Percentiles rank a stretch among this genome's conserved stretches.
Evolutionary conservation across 305 asterid species (phyloP).

Genomic region (Vinca major): DNA sequence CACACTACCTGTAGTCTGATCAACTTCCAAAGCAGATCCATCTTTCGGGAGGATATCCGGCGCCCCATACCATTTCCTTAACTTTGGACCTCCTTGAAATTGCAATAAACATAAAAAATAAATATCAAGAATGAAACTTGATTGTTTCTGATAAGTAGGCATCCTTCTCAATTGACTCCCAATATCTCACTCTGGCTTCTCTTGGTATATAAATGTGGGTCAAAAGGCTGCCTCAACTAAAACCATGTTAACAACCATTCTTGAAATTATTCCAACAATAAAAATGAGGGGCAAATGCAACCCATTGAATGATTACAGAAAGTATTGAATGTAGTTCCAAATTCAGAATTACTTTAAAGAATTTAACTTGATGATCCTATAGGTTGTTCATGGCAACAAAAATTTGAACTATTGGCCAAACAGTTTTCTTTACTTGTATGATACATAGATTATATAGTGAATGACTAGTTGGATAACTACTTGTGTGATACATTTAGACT

Average conservation of each 20-base stretch:
- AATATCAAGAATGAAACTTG: background rate
- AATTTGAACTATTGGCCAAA: no score
- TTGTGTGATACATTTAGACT: no score
- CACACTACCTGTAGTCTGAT: slow-evolving; percentile 47
- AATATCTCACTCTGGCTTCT: background rate
- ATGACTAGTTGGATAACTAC: background rate
- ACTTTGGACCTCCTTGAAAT: slow-evolving; percentile 79
- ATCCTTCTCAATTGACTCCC: background rate
- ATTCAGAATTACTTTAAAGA: no score
- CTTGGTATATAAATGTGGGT: background rate
- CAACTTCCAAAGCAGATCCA: slow-evolving; percentile 39
- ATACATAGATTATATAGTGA: no score
- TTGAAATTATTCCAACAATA: no score
- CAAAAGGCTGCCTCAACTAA: background rate
- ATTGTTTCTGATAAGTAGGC: no score
- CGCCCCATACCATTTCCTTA: slow-evolving; percentile 98
- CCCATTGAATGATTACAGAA: no score
- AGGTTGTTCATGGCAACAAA: no score
- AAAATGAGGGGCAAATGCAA: no score
- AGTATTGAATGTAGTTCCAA: no score
- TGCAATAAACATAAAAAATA: background rate
- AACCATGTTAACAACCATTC: background rate
- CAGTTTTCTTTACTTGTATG: no score
- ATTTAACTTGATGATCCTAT: no score
- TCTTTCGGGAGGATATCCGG: slow-evolving; percentile 56